Evolutionary conservation across 441 rosid species (phyloP).

Genomic region (California macrophylla): DNA sequence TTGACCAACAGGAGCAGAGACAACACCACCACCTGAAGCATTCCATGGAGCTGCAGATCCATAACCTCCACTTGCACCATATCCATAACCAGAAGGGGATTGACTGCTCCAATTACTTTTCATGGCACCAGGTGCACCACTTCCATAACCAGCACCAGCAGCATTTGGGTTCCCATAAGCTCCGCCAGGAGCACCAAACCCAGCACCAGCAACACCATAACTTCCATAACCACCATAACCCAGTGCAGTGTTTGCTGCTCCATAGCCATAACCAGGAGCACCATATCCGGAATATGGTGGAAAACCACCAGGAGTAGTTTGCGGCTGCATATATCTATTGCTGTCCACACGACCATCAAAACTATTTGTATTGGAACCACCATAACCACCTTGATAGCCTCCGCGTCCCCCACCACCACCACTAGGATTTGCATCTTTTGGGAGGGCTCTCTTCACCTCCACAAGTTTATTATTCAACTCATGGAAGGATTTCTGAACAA

Average conservation of each 20-base stretch:
- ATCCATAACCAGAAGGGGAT: constrained; percentile 31
- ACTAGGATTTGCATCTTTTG: constrained; percentile 30
- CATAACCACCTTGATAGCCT: constrained; percentile 27
- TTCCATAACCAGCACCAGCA: constrained; percentile 19
- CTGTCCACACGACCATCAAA: constrained; percentile 31
- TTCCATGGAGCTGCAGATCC: constrained; percentile 25
- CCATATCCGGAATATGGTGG: constrained; percentile 27
- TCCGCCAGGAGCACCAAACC: constrained; percentile 30
- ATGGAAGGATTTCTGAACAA: constrained; percentile 31
- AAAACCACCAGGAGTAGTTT: constrained; percentile 25
- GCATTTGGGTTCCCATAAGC: constrained; percentile 28
- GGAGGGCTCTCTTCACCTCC: constrained; percentile 34
- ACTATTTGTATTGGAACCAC: constrained; percentile 21
- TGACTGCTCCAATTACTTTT: constrained; percentile 28
- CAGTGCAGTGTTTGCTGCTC: constrained; percentile 23
- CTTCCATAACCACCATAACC: constrained; percentile 29
- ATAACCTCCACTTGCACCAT: constrained; percentile 27
- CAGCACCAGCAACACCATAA: constrained; percentile 21
- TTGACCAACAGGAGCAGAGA: constrained; percentile 30
- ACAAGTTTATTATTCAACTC: constrained; percentile 33
- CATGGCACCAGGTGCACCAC: constrained; percentile 24
- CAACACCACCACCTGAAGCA: constrained; percentile 23
- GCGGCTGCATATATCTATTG: constrained; percentile 30
- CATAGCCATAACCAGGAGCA: constrained; percentile 28
- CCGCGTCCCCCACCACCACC: constrained; percentile 27